Evolutionary conservation across 2,329 filamentous ascomycete species (phyloP).

Genomic region (Tolypocladium guangdongense): DNA sequence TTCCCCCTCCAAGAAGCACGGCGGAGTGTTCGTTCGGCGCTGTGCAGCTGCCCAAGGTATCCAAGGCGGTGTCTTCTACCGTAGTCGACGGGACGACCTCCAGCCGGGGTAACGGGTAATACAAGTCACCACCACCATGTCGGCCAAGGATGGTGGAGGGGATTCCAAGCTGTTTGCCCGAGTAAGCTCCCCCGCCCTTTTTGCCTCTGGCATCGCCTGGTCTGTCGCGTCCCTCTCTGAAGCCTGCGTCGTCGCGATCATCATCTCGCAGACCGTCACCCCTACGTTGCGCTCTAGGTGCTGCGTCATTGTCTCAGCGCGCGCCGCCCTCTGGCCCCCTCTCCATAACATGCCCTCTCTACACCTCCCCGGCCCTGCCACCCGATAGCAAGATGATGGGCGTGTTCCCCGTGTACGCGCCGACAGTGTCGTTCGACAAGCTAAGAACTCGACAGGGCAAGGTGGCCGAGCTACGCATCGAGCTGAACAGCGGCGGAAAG

Average conservation of each 20-base stretch:
- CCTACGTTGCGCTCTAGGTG: background rate
- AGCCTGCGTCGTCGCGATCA: background rate
- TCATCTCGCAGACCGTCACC: background rate
- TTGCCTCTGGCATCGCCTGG: constrained; percentile 1
- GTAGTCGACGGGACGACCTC: background rate
- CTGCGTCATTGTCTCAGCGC: background rate
- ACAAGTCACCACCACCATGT: constrained; percentile 31
- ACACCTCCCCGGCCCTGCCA: background rate
- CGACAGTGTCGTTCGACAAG: constrained; percentile 31
- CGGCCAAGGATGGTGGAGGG: constrained; percentile 54
- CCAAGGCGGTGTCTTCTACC: background rate
- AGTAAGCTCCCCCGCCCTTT: constrained; percentile 43
- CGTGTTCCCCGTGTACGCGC: constrained; percentile 45
- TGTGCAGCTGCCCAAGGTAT: background rate
- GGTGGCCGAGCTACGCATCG: constrained; percentile 89
- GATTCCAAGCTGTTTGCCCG: constrained; percentile 99
- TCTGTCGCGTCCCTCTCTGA: background rate
- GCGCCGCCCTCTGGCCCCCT: background rate
- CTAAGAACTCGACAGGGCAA: constrained; percentile 75
- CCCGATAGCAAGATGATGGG: constrained; percentile 11
- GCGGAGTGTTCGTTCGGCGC: background rate
- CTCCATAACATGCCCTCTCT: background rate
- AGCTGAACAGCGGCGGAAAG: constrained; percentile 87
- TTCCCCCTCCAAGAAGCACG: background rate
- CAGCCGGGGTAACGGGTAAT: background rate